A percentile compares a stretch with the other conserved stretches of the same genome.
Conservation (phyloP, 2,329 filamentous ascomycete genomes). For the Fusarium illudens region DNA sequence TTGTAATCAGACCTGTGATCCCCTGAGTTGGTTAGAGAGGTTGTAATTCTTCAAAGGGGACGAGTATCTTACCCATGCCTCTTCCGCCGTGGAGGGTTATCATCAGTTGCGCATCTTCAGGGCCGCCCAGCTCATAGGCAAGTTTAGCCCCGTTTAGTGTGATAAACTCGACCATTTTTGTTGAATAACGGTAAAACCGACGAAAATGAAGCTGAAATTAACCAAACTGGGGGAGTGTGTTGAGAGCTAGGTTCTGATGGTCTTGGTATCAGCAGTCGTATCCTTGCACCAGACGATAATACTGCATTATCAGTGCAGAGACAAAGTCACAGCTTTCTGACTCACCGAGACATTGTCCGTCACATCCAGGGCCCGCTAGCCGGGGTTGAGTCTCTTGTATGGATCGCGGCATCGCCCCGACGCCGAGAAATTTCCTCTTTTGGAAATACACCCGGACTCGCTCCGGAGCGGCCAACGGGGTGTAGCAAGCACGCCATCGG, state of each 20-base stretch:
- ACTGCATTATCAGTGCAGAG: neutral
- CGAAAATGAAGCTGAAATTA: neutral
- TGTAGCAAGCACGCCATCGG: slow-evolving; percentile 13
- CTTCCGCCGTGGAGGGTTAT: slow-evolving; percentile 32
- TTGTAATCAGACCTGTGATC: slow-evolving; percentile 26
- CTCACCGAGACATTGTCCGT: neutral
- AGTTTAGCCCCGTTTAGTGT: slow-evolving; percentile 22
- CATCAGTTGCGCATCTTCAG: slow-evolving; percentile 20
- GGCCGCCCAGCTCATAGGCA: slow-evolving; percentile 22
- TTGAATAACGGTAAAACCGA: too few species aligned
- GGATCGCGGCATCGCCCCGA: neutral
- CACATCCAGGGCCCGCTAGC: neutral
- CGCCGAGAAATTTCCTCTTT: neutral
- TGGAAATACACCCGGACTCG: neutral
- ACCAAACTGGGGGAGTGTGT: neutral
- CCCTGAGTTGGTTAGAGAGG: neutral
- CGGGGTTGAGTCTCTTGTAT: neutral
- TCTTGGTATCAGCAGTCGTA: neutral
- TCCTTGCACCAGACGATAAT: neutral
- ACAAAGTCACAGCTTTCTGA: neutral
- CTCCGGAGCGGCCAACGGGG: neutral
- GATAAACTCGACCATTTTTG: slow-evolving; percentile 12
- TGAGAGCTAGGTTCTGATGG: neutral
- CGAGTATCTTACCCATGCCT: slow-evolving; percentile 22
- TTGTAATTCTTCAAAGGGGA: neutral